Conservation (phyloP, 2,329 filamentous ascomycete genomes). For the Stemphylium vesicarium region DNA sequence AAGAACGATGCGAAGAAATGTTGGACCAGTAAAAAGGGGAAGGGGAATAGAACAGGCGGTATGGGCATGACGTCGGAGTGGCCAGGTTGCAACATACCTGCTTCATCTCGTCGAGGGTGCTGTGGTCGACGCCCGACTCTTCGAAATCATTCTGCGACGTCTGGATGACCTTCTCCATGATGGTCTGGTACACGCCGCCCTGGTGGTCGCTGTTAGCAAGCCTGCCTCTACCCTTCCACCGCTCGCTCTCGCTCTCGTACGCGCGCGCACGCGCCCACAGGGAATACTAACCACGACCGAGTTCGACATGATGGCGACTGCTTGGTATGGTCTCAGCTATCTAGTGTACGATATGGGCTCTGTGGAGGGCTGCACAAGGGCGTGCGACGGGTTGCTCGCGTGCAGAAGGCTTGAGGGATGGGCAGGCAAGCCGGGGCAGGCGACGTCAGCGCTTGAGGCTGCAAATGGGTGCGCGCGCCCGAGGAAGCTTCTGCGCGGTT, state of each 20-base stretch:
- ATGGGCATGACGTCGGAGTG: conserved; percentile 13
- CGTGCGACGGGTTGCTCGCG: conserved; percentile 29
- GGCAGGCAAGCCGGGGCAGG: conserved; percentile 34
- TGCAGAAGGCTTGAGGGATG: conserved; percentile 23
- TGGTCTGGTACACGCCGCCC: conserved; percentile 85
- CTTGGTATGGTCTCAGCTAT: conserved; percentile 24
- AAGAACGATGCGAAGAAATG: conserved; percentile 20
- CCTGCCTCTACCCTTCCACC: conserved; percentile 20
- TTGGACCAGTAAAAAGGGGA: conserved; percentile 15
- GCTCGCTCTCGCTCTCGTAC: conserved; percentile 23
- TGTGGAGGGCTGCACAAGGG: conserved; percentile 18
- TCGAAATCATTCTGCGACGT: conserved; percentile 91
- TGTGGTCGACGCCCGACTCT: conserved; percentile 89
- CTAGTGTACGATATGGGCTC: conserved; percentile 20
- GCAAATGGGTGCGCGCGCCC: conserved; percentile 32
- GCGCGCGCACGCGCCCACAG: conserved; percentile 5
- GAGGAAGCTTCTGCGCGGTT: conserved; percentile 33
- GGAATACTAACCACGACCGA: conserved; percentile 47
- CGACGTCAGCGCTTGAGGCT: conserved; percentile 40
- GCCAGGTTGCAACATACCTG: conserved; percentile 68
- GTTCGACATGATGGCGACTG: conserved; percentile 46
- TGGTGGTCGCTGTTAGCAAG: conserved; percentile 42
- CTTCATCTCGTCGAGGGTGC: conserved; percentile 84
- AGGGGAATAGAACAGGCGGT: conserved; percentile 7
- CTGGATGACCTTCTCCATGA: conserved; percentile 74